phyloP scores from a whole-genome alignment of 495 filamentous ascomycete genomes.

The Thermothielavioides terrestris region DNA sequence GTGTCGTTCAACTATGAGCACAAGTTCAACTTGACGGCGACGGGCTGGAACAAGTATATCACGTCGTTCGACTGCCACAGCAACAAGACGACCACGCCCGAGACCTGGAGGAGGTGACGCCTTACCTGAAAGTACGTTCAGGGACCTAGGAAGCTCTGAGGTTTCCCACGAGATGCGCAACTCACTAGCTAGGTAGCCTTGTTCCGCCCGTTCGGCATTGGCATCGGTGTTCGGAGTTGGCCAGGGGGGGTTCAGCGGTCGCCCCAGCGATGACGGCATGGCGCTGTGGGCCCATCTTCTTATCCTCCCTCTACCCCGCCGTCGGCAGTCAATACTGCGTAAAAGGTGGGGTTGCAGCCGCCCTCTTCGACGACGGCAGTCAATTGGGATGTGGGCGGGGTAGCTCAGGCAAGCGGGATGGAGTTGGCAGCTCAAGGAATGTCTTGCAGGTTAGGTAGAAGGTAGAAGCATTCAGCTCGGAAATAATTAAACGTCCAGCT shows the following conservation, averaged over 20 bases:
- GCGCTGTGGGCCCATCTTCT: not conserved
- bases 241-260: no score
- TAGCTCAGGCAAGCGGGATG: no score
- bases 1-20: constrained; percentile 26
- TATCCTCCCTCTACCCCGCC: constrained; percentile 5
- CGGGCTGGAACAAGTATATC: constrained; percentile 30
- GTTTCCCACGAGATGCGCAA: no score
- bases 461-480: not conserved
- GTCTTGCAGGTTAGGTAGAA: not conserved
- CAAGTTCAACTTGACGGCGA: constrained; percentile 30
- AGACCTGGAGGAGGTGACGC: not conserved
- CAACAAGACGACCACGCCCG: constrained; percentile 20
- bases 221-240: constrained; percentile 10
- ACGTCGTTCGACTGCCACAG: constrained; percentile 31
- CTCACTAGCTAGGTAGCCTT: not conserved
- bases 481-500: not conserved
- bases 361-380: not conserved
- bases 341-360: constrained; percentile 7
- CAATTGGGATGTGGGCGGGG: not conserved
- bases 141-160: no score
- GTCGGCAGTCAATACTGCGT: constrained; percentile 12
- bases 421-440: not conserved
- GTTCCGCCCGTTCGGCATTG: not conserved
- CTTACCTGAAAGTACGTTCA: no score
- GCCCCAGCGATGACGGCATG: constrained; percentile 5